Evolutionary conservation across 768 basidiomycete species (phyloP), one percentile per base, ranked within the genome.

Genomic region (Tricholoma hemisulphureum): DNA sequence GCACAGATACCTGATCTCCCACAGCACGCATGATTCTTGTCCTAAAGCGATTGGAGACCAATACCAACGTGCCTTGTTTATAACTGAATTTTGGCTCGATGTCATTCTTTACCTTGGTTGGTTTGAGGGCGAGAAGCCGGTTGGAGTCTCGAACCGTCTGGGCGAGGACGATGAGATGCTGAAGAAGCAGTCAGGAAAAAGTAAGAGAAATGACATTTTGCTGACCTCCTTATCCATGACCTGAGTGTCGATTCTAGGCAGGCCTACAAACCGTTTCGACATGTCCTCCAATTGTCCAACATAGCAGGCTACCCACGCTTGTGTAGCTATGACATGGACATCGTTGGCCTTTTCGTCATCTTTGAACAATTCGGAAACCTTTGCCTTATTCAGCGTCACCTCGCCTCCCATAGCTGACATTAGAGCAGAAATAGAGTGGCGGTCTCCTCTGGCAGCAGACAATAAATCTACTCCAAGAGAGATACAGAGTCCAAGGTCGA

Each of bases 281-380:
- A 71, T 71, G 20, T 58, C 1, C 5, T 63, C 53, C 9, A 73
- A 11, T 2, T 62, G 69, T 2, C 71, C 71, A 9, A 75, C 73
- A 23, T 68, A 69, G 61, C 70, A 77, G 6, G 80, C 77, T 1
- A 70, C 71, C 82, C 80, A 83, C 6, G 82, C 79, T 55, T 73
- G 74, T 16, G 76, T 55, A 0, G 78, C 80, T 13, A 70, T 68
- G n/a, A 63, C 51, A 6, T 57, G 16, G 0, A 53, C 13, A 16
- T 65, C 6, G 4, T 65, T 57, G 18, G 20, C 55, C 8, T 60
- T 54, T 54, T 75, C 69, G 29, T 68, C 61, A 32, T 63, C 45
- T 21, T 63, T 63, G 43, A 81, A 78, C 6, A 80, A 35, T 6
- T 57, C 52, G 11, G 32, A 4, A 6, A 75, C 73, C 3, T 65